These are phyloP conservation scores for Umbelopsis sp. DNA, from an alignment of 192 early-diverging fungal species.

Conservation along the genomic window DNA sequence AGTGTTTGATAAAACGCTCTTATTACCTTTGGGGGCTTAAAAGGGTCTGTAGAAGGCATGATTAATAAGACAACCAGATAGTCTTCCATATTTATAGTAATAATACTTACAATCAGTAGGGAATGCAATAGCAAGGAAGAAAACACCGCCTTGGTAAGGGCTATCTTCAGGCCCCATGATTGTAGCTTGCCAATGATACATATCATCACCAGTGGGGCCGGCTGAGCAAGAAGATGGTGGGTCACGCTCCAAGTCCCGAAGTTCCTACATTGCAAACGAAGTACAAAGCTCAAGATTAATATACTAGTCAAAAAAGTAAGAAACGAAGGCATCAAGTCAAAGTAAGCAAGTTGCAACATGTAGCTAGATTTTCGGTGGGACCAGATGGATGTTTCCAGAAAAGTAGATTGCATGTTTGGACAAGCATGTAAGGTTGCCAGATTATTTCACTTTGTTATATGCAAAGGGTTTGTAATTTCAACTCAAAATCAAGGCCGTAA, in stretches of 20 bases:
- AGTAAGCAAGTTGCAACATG: not conserved
- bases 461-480: too few relatives aligned
- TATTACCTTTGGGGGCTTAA: constrained; percentile 95
- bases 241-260: constrained; percentile 95
- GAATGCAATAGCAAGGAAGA: constrained; percentile 97
- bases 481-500: too few relatives aligned
- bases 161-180: constrained; percentile 96
- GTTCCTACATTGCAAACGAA: constrained; percentile 62
- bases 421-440: too few relatives aligned
- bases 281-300: not conserved
- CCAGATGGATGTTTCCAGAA: not conserved
- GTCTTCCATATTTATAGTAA: not conserved
- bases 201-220: constrained; percentile 90
- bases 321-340: not conserved
- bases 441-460: too few relatives aligned
- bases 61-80: not conserved
- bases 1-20: constrained; percentile 13
- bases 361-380: not conserved
- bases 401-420: too few relatives aligned
- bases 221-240: constrained; percentile 98
- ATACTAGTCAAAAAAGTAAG: not conserved
- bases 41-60: constrained; percentile 51
- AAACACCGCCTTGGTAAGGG: constrained; percentile 93
- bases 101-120: constrained; percentile 83
- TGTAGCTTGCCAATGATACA: constrained; percentile 97